phyloP scores from a whole-genome alignment of 2,329 filamentous ascomycete species.

The Pyrenochaeta sp. region DNA sequence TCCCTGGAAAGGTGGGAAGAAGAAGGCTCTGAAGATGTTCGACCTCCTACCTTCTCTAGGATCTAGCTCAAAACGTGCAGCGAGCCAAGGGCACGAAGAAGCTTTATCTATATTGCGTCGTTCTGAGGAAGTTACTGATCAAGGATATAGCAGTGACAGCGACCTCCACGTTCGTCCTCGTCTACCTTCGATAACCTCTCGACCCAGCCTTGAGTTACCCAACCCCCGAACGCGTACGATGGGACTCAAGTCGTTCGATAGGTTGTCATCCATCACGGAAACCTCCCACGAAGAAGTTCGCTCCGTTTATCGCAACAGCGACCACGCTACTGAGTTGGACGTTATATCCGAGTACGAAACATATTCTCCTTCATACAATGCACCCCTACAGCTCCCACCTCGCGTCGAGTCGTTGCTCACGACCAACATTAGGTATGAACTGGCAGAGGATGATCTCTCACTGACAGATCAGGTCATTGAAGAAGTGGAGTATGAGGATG shows the following conservation, averaged over 20 bases:
- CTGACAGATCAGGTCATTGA: slow-evolving; percentile 9
- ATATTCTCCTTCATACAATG: slow-evolving; percentile 1
- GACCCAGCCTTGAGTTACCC: not conserved
- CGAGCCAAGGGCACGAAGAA: not conserved
- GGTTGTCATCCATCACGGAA: slow-evolving; percentile 38
- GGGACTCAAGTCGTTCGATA: slow-evolving; percentile 21
- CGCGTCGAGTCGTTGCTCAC: slow-evolving; percentile 2
- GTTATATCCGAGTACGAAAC: slow-evolving; percentile 27
- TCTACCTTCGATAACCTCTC: slow-evolving; percentile 4
- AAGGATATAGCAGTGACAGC: slow-evolving; percentile 17
- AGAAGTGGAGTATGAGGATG: too few species aligned
- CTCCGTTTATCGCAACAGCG: slow-evolving; percentile 13
- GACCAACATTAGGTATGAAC: slow-evolving; percentile 4
- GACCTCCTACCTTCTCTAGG: slow-evolving; percentile 13
- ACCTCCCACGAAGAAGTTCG: slow-evolving; percentile 25
- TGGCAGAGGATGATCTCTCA: slow-evolving; percentile 22
- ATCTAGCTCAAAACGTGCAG: slow-evolving; percentile 9
- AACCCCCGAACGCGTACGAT: slow-evolving; percentile 19
- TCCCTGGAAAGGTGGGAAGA: slow-evolving; percentile 11
- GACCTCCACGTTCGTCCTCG: slow-evolving; percentile 2
- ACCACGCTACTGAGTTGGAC: slow-evolving; percentile 22
- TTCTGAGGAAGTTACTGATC: slow-evolving; percentile 10
- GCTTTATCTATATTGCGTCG: not conserved
- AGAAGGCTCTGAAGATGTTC: slow-evolving; percentile 23
- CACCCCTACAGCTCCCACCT: slow-evolving; percentile 1